Evolutionary conservation across 2,329 filamentous ascomycete species (phyloP).

Genomic region (Calonectria crousiana): DNA sequence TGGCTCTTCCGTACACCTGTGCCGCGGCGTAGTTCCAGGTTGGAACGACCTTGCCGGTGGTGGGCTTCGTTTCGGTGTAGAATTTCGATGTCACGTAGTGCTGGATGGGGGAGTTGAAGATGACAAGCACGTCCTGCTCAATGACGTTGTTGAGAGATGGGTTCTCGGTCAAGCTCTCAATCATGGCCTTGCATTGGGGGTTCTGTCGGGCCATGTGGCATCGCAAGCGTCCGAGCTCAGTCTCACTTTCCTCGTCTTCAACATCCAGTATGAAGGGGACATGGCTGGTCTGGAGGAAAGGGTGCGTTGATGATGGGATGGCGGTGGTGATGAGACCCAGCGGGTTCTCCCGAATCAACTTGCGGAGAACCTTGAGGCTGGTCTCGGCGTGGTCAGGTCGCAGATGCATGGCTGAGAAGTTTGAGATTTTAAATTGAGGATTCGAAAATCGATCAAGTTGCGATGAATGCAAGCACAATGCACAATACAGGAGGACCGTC

Average conservation of each 20-base stretch:
- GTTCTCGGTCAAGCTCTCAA: conserved; percentile 54
- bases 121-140: conserved; percentile 69
- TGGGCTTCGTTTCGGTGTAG: conserved; percentile 74
- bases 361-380: conserved; percentile 60
- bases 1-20: conserved; percentile 71
- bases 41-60: conserved; percentile 74
- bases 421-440: background rate
- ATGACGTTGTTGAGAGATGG: conserved; percentile 44
- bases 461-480: background rate
- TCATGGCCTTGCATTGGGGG: conserved; percentile 72
- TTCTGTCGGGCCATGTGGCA: conserved; percentile 74
- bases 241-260: conserved; percentile 53
- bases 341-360: conserved; percentile 70
- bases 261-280: conserved; percentile 71
- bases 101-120: conserved; percentile 70
- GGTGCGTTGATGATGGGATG: conserved; percentile 61
- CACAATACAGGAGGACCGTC: background rate
- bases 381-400: conserved; percentile 65
- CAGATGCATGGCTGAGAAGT: conserved; percentile 65
- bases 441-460: background rate
- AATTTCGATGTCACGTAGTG: conserved; percentile 79
- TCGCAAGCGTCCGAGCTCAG: conserved; percentile 60
- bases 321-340: conserved; percentile 74
- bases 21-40: conserved; percentile 79
- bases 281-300: conserved; percentile 69